These are phyloP conservation scores for Fusarium beomiforme DNA, from an alignment of 2,329 filamentous ascomycete genomes.

Conservation along the genomic window DNA sequence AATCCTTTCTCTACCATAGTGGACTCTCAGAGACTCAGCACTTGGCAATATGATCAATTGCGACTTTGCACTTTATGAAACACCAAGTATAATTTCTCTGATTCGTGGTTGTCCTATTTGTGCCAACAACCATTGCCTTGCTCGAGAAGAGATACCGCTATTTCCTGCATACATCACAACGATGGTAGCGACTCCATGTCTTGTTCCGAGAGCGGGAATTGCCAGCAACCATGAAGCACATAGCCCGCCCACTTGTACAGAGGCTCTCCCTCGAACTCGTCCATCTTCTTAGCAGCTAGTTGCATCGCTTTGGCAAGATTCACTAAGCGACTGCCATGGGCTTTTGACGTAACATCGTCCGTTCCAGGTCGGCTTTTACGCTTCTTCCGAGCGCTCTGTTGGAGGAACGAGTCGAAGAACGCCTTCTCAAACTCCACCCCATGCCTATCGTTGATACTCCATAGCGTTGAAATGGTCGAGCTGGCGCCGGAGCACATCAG, in stretches of 20 bases:
- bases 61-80: background rate
- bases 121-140: background rate
- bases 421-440: background rate
- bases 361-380: no score
- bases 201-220: background rate
- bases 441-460: background rate
- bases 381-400: background rate
- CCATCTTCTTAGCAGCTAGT: background rate
- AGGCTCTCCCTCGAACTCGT: background rate
- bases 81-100: background rate
- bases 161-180: background rate
- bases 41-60: background rate
- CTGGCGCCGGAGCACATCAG: background rate
- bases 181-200: background rate
- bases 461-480: background rate
- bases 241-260: background rate
- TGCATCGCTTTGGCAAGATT: background rate
- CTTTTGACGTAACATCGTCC: rapidly evolving
- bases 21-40: background rate
- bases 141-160: background rate
- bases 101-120: background rate
- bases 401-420: background rate
- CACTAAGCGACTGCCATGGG: background rate
- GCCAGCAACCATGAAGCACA: background rate
- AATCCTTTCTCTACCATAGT: background rate